A percentile compares a stretch with the other conserved stretches of the same genome.
These are phyloP conservation scores for Penicillium lividum DNA, from an alignment of 495 filamentous ascomycete genomes.

Conservation along the genomic window DNA sequence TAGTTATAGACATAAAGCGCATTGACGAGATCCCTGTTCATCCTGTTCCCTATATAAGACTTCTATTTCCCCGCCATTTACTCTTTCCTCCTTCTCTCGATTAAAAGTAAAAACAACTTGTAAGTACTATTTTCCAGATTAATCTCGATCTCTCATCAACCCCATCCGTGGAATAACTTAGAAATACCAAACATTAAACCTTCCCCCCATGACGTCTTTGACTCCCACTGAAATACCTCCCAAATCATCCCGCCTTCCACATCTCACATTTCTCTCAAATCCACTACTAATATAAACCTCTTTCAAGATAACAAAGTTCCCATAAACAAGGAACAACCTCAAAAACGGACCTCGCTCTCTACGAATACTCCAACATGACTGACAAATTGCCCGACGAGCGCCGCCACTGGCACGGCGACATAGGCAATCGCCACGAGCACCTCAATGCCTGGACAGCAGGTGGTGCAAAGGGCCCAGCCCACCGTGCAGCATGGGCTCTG, in stretches of 20 bases:
- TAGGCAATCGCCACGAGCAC: conserved; percentile 45
- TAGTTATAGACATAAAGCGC: too few relatives aligned
- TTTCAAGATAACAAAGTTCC: neutral
- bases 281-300: neutral
- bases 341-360: conserved; percentile 7
- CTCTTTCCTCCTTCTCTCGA: neutral
- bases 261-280: neutral
- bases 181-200: neutral
- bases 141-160: neutral
- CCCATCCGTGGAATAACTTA: neutral
- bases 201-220: conserved; percentile 25
- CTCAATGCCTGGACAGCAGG: conserved; percentile 46
- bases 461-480: conserved; percentile 29
- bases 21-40: too few relatives aligned
- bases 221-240: conserved; percentile 6
- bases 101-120: too few relatives aligned
- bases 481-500: conserved; percentile 31
- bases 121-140: neutral
- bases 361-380: conserved; percentile 28
- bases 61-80: neutral
- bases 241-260: neutral
- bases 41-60: neutral
- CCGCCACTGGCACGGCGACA: conserved; percentile 44
- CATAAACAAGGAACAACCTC: neutral
- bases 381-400: conserved; percentile 22